These are phyloP conservation scores for Penicillium sp. DNA, from an alignment of 2,329 filamentous ascomycete species.

Conservation along the genomic window DNA sequence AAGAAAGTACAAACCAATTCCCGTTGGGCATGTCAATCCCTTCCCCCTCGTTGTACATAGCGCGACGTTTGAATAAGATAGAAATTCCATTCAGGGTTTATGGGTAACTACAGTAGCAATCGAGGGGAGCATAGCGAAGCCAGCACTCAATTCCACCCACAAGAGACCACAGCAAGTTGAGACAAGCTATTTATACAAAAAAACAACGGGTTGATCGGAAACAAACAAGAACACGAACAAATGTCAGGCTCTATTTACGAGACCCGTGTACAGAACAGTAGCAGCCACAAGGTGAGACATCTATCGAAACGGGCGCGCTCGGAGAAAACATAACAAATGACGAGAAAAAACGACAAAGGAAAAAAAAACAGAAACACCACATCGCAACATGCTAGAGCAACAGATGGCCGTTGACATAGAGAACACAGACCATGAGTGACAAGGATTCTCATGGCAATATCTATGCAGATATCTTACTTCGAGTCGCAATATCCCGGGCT, in stretches of 20 bases:
- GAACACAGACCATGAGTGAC: background rate
- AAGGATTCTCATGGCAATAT: background rate
- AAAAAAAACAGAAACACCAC: no score
- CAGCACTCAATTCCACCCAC: background rate
- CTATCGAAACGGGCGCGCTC: constrained; percentile 2
- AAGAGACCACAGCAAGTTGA: background rate
- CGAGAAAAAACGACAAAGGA: background rate
- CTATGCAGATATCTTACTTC: constrained; percentile 3
- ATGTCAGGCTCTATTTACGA: constrained; percentile 7
- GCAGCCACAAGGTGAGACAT: no score
- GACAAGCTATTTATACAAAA: constrained; percentile 12
- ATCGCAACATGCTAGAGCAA: constrained; percentile 7
- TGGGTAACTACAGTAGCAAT: no score
- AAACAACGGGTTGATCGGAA: background rate
- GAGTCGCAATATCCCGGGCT: constrained; percentile 60
- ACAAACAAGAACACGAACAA: constrained; percentile 1
- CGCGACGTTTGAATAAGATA: no score
- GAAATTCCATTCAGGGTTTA: no score
- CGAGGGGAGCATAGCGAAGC: no score
- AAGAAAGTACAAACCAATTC: no score
- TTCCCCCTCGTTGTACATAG: no score
- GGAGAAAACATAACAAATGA: constrained; percentile 1
- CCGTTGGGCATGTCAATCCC: no score
- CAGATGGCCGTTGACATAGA: constrained; percentile 3
- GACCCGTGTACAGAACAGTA: background rate